These are phyloP conservation scores for Tolypocladium inflatum DNA, from an alignment of 2,329 filamentous ascomycete genomes.

Conservation along the genomic window DNA sequence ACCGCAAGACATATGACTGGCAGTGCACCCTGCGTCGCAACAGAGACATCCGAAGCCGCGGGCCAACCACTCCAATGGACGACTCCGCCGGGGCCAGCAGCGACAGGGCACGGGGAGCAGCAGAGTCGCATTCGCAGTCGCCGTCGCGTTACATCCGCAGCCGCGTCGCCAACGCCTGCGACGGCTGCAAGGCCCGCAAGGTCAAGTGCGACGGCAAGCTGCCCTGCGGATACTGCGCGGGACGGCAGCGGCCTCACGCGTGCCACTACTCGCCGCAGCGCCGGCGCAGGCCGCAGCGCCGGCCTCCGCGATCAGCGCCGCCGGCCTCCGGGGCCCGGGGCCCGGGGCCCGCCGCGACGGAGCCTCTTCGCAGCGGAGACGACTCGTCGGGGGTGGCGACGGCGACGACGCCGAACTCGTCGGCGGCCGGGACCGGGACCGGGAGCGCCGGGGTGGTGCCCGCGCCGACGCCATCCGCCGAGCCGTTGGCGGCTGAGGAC, in stretches of 20 bases:
- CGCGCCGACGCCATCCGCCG: background rate
- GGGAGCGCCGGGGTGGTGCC: background rate
- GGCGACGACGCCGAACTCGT: background rate
- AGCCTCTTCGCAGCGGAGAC: background rate
- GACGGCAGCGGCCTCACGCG: constrained; percentile 28
- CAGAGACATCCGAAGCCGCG: background rate
- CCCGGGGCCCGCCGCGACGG: background rate
- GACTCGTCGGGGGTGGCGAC: background rate
- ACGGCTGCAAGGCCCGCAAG: constrained; percentile 44
- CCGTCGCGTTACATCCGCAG: constrained; percentile 7
- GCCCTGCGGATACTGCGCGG: constrained; percentile 41
- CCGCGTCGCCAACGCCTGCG: constrained; percentile 44
- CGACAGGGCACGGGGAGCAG: background rate
- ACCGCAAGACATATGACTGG: background rate
- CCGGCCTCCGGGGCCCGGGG: background rate
- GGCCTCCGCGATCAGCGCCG: background rate
- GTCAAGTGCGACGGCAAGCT: constrained; percentile 45
- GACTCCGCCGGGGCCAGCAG: background rate
- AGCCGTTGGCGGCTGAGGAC: constrained; percentile 27
- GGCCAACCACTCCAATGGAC: background rate
- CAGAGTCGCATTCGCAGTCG: background rate
- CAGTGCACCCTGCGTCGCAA: background rate
- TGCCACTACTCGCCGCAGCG: constrained; percentile 40
- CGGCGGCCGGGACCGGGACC: background rate
- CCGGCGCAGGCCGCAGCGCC: constrained; percentile 21